Evolutionary conservation across 108 stramenopile species (phyloP).

Genomic region (Cylindrotheca closterium): DNA sequence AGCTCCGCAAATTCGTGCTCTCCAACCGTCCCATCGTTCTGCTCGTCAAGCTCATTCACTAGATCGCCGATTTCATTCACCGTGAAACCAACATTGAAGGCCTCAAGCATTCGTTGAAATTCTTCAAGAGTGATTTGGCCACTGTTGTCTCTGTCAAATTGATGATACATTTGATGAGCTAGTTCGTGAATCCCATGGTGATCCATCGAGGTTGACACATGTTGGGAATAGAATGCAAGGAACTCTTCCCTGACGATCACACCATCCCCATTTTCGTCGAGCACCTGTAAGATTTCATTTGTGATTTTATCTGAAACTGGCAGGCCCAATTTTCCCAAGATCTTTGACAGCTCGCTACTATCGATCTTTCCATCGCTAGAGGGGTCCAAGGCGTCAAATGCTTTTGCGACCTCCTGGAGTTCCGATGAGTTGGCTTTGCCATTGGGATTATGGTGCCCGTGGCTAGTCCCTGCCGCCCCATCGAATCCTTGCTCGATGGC

Average conservation of each 20-base stretch:
- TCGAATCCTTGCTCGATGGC: too few species aligned
- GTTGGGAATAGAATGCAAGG: constrained; percentile 18
- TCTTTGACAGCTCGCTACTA: constrained; percentile 24
- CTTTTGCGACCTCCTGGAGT: constrained; percentile 18
- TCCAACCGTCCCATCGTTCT: constrained; percentile 36
- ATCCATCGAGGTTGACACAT: constrained; percentile 12
- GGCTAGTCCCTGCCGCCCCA: not conserved
- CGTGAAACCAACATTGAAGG: too few species aligned
- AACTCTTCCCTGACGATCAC: constrained; percentile 36
- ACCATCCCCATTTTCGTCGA: constrained; percentile 47
- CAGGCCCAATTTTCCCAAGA: constrained; percentile 34
- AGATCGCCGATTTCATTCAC: constrained; percentile 48
- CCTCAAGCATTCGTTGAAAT: constrained; percentile 44
- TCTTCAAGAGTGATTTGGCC: constrained; percentile 44
- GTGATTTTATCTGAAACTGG: constrained; percentile 5
- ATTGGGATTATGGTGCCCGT: not conserved
- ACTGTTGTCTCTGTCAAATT: constrained; percentile 43
- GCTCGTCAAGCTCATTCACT: constrained; percentile 51
- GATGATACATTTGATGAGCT: constrained; percentile 36
- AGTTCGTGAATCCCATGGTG: constrained; percentile 19
- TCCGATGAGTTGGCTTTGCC: not conserved
- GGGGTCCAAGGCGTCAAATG: constrained; percentile 49
- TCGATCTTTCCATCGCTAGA: constrained; percentile 33
- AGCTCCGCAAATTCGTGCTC: constrained; percentile 49
- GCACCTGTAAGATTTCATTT: constrained; percentile 20